A percentile compares a stretch with the other conserved stretches of the same genome.
These are phyloP conservation scores for Ziziphus jujuba DNA, from an alignment of 306 rosid species.

Conservation along the genomic window DNA sequence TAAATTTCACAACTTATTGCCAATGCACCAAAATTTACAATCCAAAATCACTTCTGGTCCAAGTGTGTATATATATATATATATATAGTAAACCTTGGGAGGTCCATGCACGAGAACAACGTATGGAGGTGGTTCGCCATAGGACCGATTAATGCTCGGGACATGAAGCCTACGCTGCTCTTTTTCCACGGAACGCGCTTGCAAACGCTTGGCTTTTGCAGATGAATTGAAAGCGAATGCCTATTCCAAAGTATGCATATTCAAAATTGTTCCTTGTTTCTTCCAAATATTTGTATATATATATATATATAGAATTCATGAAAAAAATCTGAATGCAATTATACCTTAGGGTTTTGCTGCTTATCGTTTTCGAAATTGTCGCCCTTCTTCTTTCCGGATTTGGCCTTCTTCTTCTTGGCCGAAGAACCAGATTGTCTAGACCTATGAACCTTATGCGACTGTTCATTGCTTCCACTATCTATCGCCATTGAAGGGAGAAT, in stretches of 20 bases:
- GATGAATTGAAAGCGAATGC: conserved; percentile 80
- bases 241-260: conserved; percentile 5
- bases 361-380: conserved; percentile 39
- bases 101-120: conserved; percentile 96
- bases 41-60: neutral
- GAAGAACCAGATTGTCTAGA: conserved; percentile 67
- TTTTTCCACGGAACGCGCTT: conserved; percentile 91
- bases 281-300: too few relatives aligned
- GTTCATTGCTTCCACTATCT: conserved; percentile 47
- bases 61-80: too few relatives aligned
- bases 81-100: conserved; percentile 52
- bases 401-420: conserved; percentile 43
- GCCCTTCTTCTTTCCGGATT: conserved; percentile 50
- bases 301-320: neutral
- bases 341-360: conserved; percentile 69
- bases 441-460: conserved; percentile 76
- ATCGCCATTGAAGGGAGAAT: conserved; percentile 42
- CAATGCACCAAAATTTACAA: neutral
- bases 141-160: conserved; percentile 70
- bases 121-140: conserved; percentile 81
- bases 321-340: neutral
- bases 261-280: neutral
- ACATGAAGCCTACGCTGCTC: conserved; percentile 91
- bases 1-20: neutral
- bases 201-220: conserved; percentile 70